These are phyloP conservation scores for Ophiostoma quercus DNA, from an alignment of 2,329 filamentous ascomycete species.

Conservation along the genomic window DNA sequence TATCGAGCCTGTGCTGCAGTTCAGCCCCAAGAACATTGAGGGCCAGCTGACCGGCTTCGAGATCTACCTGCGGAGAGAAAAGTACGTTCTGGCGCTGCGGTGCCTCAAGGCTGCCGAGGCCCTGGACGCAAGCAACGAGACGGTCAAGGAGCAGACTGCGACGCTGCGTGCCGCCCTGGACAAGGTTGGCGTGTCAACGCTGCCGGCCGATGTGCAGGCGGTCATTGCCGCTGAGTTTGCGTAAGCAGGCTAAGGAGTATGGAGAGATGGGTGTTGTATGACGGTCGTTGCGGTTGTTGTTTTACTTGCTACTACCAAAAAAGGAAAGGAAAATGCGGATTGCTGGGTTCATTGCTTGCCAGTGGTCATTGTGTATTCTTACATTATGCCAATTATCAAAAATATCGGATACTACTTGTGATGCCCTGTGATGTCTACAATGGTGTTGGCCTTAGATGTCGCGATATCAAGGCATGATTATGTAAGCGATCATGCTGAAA, in stretches of 20 bases:
- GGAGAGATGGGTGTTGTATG: not conserved
- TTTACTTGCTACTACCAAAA: slow-evolving; percentile 8
- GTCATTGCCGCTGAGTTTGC: slow-evolving; percentile 63
- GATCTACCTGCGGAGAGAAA: slow-evolving; percentile 77
- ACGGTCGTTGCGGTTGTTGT: not conserved
- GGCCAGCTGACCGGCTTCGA: slow-evolving; percentile 85
- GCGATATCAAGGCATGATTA: too few species aligned
- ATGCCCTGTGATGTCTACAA: too few species aligned
- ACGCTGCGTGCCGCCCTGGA: slow-evolving; percentile 62
- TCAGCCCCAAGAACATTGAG: slow-evolving; percentile 72
- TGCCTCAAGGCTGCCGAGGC: slow-evolving; percentile 70
- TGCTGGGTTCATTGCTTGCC: slow-evolving; percentile 14
- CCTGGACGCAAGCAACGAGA: slow-evolving; percentile 64
- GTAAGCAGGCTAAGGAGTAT: not conserved
- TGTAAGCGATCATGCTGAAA: too few species aligned
- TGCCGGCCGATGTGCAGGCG: slow-evolving; percentile 60
- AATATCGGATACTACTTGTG: not conserved
- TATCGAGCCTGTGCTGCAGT: slow-evolving; percentile 72
- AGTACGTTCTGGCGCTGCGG: slow-evolving; percentile 80
- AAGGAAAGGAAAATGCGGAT: slow-evolving; percentile 10
- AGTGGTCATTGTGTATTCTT: not conserved
- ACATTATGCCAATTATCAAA: not conserved
- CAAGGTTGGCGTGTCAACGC: slow-evolving; percentile 48
- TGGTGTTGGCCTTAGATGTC: too few species aligned
- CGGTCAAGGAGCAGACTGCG: slow-evolving; percentile 68